Percentiles rank a stretch among this genome's conserved stretches.
Conservation (phyloP, 2,329 filamentous ascomycete genomes). For the Cytospora paraplurivora region DNA sequence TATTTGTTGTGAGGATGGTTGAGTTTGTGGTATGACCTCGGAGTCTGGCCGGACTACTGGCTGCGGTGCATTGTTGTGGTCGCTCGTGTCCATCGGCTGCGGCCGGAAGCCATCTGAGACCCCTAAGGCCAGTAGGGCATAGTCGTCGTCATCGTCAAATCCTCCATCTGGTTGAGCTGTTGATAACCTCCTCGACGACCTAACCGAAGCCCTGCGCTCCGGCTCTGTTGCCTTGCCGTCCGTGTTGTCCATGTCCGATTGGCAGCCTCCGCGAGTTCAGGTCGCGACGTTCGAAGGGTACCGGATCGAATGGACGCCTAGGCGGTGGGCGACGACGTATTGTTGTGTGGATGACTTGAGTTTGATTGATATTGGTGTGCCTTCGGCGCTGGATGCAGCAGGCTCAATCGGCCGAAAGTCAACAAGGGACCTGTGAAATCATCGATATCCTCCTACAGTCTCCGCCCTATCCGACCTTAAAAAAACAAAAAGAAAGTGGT, state of each 20-base stretch:
- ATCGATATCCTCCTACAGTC: slow-evolving; percentile 24
- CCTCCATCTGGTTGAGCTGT: slow-evolving; percentile 14
- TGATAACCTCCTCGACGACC: slow-evolving; percentile 25
- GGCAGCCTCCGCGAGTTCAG: slow-evolving; percentile 6
- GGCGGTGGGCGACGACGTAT: neutral
- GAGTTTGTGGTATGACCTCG: neutral
- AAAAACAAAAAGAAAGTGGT: neutral
- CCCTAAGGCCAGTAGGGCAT: slow-evolving; percentile 23
- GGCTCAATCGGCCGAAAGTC: slow-evolving; percentile 28
- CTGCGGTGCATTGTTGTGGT: slow-evolving; percentile 1
- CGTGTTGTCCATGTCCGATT: slow-evolving; percentile 20
- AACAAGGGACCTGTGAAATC: slow-evolving; percentile 22
- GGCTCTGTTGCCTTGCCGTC: slow-evolving; percentile 23
- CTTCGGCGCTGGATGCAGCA: slow-evolving; percentile 16
- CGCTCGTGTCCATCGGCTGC: slow-evolving; percentile 5
- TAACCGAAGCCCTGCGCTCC: slow-evolving; percentile 27
- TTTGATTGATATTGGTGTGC: slow-evolving; percentile 11
- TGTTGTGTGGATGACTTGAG: neutral
- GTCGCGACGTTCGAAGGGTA: slow-evolving; percentile 5
- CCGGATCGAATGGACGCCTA: neutral
- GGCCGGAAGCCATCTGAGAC: slow-evolving; percentile 28
- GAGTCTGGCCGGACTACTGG: slow-evolving; percentile 12
- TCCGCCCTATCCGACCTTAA: slow-evolving; percentile 15
- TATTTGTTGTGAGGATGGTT: neutral
- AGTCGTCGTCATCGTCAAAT: slow-evolving; percentile 25